Evolutionary conservation across 345 rosid species (phyloP), one percentile per base, ranked within the genome.

Genomic region (Clausena lansium): DNA sequence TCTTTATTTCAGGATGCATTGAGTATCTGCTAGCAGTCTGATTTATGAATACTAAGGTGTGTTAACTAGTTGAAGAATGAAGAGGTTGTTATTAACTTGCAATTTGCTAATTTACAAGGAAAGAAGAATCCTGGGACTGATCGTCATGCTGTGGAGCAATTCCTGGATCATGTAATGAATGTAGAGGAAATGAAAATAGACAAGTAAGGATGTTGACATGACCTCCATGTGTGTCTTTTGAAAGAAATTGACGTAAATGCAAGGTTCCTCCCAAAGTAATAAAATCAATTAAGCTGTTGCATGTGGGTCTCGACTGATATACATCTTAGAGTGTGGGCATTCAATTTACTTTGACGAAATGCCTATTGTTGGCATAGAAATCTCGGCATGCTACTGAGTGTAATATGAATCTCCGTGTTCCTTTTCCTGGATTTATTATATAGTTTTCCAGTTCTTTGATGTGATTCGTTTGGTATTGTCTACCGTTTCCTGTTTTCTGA

Each of bases 161-260:
- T 95, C 82, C 81, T 95, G 71, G 75, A 86, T 73, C 76, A 90
- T 83, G 96, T 93, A 55, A 78, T 52, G 70, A 63, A 85, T 63
- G 96, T 97, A 28, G 91, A 85, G 85, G 97, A 90, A 85, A 92
- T 95, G 95, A 93, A 90, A 82, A 93, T 95, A 14, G 98, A 95
- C 87, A 93, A 90, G 99, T 93, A 81, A 71, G 38, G 74, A 59
- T 79, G 72, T 73, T 74, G 58, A 65, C 54, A 36, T 33, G 45
- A 30, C 61, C 36, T 62, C 10, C 64, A 11, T 58, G 24, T n/a
- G n/a, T 59, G 7, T 60, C 3, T 61, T 50, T 30, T 41, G 20
- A 6, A 74, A 74, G 25, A 39, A 38, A 59, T 73, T 45, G 54
- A 27, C 32, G 45, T 69, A 15, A 25, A 41, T 69, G 72, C 58